These are phyloP conservation scores for Leishmania major DNA, from an alignment of 208 protist genomes.

Conservation along the genomic window DNA sequence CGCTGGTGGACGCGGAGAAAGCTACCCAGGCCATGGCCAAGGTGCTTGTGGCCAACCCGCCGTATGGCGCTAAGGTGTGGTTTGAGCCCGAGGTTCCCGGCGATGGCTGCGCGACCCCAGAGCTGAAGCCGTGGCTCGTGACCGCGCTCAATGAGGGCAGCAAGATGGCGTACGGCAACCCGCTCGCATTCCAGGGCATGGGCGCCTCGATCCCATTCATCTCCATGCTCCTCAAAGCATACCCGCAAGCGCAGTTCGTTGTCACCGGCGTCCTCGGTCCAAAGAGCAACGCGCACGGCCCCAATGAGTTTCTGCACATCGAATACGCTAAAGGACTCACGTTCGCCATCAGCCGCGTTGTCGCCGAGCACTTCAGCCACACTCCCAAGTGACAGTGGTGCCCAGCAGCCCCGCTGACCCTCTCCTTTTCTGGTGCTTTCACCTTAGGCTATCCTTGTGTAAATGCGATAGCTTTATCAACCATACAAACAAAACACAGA, in stretches of 20 bases:
- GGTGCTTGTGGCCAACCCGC: conserved; percentile 85
- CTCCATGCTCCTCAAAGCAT: conserved; percentile 88
- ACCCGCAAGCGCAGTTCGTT: conserved; percentile 93
- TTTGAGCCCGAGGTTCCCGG: conserved; percentile 68
- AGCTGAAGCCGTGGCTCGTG: conserved; percentile 80
- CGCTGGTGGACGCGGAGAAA: conserved; percentile 58
- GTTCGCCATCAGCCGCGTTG: conserved; percentile 74
- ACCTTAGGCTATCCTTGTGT: background rate
- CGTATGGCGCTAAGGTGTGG: conserved; percentile 91
- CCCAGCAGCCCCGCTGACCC: background rate
- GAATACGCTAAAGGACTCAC: conserved; percentile 91
- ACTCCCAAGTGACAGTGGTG: conserved; percentile 36
- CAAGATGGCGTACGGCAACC: conserved; percentile 76
- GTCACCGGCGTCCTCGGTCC: conserved; percentile 95
- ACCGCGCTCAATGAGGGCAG: conserved; percentile 84
- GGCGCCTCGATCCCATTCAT: conserved; percentile 96
- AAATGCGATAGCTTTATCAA: background rate
- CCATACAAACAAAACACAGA: background rate
- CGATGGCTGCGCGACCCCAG: conserved; percentile 87
- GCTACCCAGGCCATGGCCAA: conserved; percentile 64
- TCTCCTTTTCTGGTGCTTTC: background rate
- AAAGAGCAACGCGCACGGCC: conserved; percentile 93
- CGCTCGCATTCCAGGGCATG: conserved; percentile 77
- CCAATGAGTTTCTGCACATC: conserved; percentile 96
- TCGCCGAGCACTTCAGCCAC: conserved; percentile 75